phyloP scores from a whole-genome alignment of 2,329 filamentous ascomycete species.

The Pyrenochaeta sp. region DNA sequence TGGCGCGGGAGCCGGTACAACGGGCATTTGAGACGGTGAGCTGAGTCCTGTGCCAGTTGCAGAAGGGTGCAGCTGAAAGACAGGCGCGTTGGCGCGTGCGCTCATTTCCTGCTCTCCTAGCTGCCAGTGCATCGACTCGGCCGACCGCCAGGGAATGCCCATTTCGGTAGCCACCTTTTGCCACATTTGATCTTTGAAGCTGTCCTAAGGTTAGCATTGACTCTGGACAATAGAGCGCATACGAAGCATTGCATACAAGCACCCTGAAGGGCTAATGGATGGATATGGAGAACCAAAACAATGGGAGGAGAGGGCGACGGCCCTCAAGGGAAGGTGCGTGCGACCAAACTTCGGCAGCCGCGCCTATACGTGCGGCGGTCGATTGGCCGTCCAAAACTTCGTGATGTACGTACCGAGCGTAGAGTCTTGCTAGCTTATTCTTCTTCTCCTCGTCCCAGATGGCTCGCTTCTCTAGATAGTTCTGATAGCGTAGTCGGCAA shows the following conservation, averaged over 20 bases:
- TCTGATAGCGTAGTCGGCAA: conserved; percentile 94
- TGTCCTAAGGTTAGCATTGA: conserved; percentile 53
- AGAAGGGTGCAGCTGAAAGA: conserved; percentile 69
- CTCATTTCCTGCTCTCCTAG: conserved; percentile 95
- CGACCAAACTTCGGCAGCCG: conserved; percentile 15
- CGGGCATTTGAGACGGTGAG: conserved; percentile 40
- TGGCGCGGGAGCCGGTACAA: conserved; percentile 32
- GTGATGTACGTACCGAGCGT: conserved; percentile 76
- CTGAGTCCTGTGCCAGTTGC: conserved; percentile 43
- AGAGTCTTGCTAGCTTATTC: conserved; percentile 92
- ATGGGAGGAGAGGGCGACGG: conserved; percentile 3
- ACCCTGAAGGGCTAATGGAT: neutral
- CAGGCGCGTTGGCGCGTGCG: conserved; percentile 84
- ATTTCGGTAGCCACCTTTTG: conserved; percentile 94
- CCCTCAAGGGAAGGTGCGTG: conserved; percentile 2
- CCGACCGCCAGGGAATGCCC: conserved; percentile 92
- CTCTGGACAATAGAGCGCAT: conserved; percentile 5
- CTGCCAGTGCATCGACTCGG: conserved; percentile 98
- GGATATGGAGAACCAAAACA: conserved; percentile 13
- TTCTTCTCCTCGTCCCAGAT: conserved; percentile 98
- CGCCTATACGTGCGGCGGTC: conserved; percentile 4
- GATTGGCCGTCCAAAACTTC: conserved; percentile 15
- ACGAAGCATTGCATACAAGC: conserved; percentile 15
- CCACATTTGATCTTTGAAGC: conserved; percentile 99
- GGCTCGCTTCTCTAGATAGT: conserved; percentile 90